Base-by-base conservation (phyloP, 495 filamentous ascomycete species). In the Trichodelitschia bisporula region DNA sequence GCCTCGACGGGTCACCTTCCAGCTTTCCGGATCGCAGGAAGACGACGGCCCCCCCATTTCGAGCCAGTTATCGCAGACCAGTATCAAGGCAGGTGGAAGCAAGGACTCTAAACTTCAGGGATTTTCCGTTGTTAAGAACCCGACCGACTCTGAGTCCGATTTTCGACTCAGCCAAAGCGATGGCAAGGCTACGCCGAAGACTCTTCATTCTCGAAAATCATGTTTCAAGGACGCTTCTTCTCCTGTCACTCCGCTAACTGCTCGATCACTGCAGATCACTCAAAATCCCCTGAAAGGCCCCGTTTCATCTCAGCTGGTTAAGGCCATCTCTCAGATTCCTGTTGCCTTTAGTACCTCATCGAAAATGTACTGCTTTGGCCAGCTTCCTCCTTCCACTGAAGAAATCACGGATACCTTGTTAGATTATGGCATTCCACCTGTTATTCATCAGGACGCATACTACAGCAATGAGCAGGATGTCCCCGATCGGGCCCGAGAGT, bases 401-500 rank as follows among this genome's bases (percentile, higher is more conserved):
- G 35, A 48, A 8, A 38, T 56, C 1, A 30, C 48, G 25, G 29
- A 24, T 0, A 53, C 54, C 4, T 42, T 57, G 37, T 28, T 35
- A 24, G 26, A 34, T 11, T 34, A 23, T n/a, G 45, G 45, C 2
- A 34, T 54, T 8, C 59, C 60, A 37, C 51, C 57, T 26, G 57
- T 76, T 15, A 61, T 92, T 28, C 89, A 93, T 38, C 77, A 78
- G 44, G 73, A 82, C 42, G 69, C 83, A 11, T 82, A 72, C 40
- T 95, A 92, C 42, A 75, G 79, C 36, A 57, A 78, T n/a, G 76
- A 84, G 31, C 58, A 51, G 32, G 86, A 97, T 51, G 76, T 92
- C 2, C 89, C 89, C 4, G 62, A 75, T 20, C 63, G 68, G 30
- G 46, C 61, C 8, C 60, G 78, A 28, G 77, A 90, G 51, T 95